Conservation (phyloP, 768 basidiomycete species). For the Pulveroboletus sp. region DNA sequence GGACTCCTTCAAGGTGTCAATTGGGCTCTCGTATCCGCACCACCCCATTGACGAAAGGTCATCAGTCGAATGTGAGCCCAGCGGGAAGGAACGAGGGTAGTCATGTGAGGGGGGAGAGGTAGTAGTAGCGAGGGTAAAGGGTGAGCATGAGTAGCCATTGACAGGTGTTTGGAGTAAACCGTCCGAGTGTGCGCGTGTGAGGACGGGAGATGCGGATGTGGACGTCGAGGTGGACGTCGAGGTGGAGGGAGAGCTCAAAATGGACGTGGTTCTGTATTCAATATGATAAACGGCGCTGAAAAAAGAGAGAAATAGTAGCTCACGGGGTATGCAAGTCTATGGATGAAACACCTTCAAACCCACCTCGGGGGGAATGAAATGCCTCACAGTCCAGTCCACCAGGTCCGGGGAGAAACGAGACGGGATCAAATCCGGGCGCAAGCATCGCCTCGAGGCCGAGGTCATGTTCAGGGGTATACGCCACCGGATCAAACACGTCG, state of each 20-base stretch:
- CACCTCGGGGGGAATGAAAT: too few species aligned
- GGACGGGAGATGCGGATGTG: conserved; percentile 1
- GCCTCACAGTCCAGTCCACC: not conserved
- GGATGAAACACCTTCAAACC: not conserved
- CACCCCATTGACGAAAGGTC: too few species aligned
- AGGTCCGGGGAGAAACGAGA: too few species aligned
- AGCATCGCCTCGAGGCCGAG: too few species aligned
- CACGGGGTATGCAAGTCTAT: not conserved
- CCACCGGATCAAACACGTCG: too few species aligned
- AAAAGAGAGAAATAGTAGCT: not conserved
- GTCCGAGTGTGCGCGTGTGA: not conserved
- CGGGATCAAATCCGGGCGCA: too few species aligned
- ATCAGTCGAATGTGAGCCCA: too few species aligned
- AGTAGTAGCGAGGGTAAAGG: not conserved
- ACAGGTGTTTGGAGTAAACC: not conserved
- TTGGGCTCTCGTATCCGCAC: too few species aligned
- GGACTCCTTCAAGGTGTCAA: too few species aligned
- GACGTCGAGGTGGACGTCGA: conserved; percentile 1
- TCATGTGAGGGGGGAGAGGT: not conserved
- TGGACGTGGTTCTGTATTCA: not conserved
- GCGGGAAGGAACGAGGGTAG: too few species aligned
- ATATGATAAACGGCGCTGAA: not conserved
- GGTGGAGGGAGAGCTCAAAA: too few species aligned
- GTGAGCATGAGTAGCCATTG: conserved; percentile 1
- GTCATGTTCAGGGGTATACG: not conserved